Evolutionary conservation across 495 filamentous ascomycete species (phyloP).

Genomic region (Trichoderma erinaceum): DNA sequence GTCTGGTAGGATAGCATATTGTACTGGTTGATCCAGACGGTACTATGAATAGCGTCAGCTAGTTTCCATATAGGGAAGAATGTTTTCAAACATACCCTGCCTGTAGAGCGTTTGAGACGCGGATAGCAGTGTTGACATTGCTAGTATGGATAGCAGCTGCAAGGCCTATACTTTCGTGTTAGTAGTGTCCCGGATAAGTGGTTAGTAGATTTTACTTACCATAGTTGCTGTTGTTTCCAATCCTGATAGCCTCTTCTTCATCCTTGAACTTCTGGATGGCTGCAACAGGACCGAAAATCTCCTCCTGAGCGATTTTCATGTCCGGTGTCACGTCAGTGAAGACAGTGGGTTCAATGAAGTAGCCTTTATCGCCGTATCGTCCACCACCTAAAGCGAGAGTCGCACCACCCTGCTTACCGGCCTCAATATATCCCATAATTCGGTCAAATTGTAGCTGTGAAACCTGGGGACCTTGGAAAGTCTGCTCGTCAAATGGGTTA

Average conservation of each 20-base stretch:
- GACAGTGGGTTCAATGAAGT: slow-evolving; percentile 91
- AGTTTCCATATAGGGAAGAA: no score
- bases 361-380: slow-evolving; percentile 81
- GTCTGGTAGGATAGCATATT: slow-evolving; percentile 58
- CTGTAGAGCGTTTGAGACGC: slow-evolving; percentile 71
- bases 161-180: slow-evolving; percentile 60
- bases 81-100: slow-evolving; percentile 47
- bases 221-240: slow-evolving; percentile 30
- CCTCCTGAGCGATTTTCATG: slow-evolving; percentile 95
- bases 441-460: slow-evolving; percentile 92
- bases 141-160: slow-evolving; percentile 90
- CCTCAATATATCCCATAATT: slow-evolving; percentile 95
- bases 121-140: slow-evolving; percentile 87
- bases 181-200: no score
- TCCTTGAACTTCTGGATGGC: slow-evolving; percentile 85
- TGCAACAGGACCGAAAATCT: slow-evolving; percentile 91
- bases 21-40: no score
- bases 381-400: slow-evolving; percentile 78
- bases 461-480: slow-evolving; percentile 98
- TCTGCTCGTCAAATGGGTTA: slow-evolving; percentile 79
- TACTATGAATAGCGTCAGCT: no score
- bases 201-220: no score
- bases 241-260: slow-evolving; percentile 68
- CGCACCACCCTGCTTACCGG: slow-evolving; percentile 81
- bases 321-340: slow-evolving; percentile 76